Percentiles rank a stretch among this genome's conserved stretches.
Evolutionary conservation across 441 rosid species (phyloP).

Genomic region (Euphorbia celastroides): DNA sequence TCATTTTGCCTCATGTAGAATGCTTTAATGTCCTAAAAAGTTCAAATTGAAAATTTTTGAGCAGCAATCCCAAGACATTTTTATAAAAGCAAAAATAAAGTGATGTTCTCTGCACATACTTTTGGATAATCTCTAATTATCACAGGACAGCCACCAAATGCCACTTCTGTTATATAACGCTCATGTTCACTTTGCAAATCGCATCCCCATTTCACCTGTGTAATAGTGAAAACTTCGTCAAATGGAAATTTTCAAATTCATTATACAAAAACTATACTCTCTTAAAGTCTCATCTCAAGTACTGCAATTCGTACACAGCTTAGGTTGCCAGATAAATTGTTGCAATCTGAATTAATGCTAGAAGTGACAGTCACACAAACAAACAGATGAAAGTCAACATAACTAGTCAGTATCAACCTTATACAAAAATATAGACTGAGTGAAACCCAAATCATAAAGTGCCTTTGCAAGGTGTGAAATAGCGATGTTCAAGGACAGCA

Average conservation of each 20-base stretch:
- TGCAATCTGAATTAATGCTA: not conserved
- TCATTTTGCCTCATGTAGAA: constrained; percentile 96
- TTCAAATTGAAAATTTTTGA: constrained; percentile 14
- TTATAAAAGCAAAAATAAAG: constrained; percentile 7
- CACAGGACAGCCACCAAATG: constrained; percentile 77
- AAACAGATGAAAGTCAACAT: not conserved
- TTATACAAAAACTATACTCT: not conserved
- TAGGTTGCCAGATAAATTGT: too few species aligned
- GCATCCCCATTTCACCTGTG: constrained; percentile 91
- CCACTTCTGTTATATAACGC: constrained; percentile 89
- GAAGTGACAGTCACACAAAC: not conserved
- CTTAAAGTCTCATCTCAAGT: not conserved
- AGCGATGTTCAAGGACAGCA: not conserved
- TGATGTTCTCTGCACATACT: constrained; percentile 27
- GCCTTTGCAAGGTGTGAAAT: too few species aligned
- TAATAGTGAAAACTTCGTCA: constrained; percentile 1
- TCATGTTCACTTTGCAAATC: constrained; percentile 99
- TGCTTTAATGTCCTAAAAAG: constrained; percentile 79
- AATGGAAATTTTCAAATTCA: not conserved
- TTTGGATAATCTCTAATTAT: constrained; percentile 93
- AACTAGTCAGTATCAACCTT: too few species aligned
- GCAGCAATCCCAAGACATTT: not conserved
- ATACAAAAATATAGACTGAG: too few species aligned
- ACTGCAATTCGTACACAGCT: not conserved
- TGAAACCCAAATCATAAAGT: too few species aligned